phyloP scores from a whole-genome alignment of 2,329 filamentous ascomycete genomes.

The Penicillium glabrum region DNA sequence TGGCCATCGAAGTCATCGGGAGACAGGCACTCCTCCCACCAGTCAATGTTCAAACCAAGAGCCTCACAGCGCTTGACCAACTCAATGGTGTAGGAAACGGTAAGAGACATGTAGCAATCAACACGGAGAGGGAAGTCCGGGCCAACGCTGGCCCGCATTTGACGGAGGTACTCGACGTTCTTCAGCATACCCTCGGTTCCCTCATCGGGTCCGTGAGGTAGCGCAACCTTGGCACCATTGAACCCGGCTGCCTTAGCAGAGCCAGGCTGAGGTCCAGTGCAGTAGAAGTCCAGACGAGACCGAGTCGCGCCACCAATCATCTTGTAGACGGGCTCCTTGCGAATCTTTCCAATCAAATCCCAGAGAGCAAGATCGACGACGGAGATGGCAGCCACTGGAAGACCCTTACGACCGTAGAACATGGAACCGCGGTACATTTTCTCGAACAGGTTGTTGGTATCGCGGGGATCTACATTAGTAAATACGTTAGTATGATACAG shows the following conservation, averaged over 20 bases:
- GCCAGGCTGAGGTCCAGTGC: conserved; percentile 81
- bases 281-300: conserved; percentile 85
- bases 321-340: conserved; percentile 91
- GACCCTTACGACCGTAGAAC: conserved; percentile 94
- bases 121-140: conserved; percentile 92
- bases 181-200: conserved; percentile 78
- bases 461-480: conserved; percentile 67
- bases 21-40: conserved; percentile 93
- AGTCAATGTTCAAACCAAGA: conserved; percentile 83
- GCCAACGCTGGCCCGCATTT: conserved; percentile 80
- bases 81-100: conserved; percentile 89
- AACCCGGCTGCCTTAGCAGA: conserved; percentile 85
- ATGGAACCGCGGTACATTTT: conserved; percentile 95
- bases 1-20: conserved; percentile 93
- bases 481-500: neutral
- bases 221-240: conserved; percentile 83
- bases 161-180: conserved; percentile 84
- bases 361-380: conserved; percentile 91
- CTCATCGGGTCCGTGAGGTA: conserved; percentile 88
- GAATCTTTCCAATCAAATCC: conserved; percentile 88
- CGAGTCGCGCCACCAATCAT: conserved; percentile 89
- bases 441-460: conserved; percentile 90
- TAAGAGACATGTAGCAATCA: conserved; percentile 96
- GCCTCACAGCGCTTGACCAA: conserved; percentile 79
- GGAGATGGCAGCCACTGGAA: conserved; percentile 86